Evolutionary conservation across 1,284 basidiomycete genomes (phyloP).

Genomic region (Exobasidium cylindrosporum): DNA sequence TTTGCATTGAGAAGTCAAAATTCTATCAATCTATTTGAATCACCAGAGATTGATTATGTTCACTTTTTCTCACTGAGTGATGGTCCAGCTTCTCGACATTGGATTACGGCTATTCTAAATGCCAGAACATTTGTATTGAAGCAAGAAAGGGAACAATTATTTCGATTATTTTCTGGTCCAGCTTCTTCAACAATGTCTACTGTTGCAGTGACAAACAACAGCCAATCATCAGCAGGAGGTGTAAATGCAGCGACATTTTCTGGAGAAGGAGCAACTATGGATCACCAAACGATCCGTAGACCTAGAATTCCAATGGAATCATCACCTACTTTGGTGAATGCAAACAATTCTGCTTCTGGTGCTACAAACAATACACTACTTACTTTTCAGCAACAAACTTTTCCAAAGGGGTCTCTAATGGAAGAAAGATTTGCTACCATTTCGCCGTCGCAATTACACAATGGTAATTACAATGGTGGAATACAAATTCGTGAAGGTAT

Average conservation of each 20-base stretch:
- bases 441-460: background rate
- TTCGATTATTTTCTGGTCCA: slow-evolving; percentile 16
- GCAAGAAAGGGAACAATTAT: slow-evolving; percentile 46
- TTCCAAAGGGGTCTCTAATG: background rate
- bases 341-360: background rate
- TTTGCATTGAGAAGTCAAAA: slow-evolving; percentile 48
- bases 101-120: slow-evolving; percentile 45
- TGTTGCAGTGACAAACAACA: slow-evolving; percentile 3
- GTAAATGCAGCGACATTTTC: no score
- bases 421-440: background rate
- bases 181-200: no score
- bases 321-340: no score
- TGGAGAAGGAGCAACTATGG: background rate
- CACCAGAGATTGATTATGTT: slow-evolving; percentile 46
- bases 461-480: background rate
- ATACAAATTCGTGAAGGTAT: background rate
- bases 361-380: background rate
- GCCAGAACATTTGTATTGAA: slow-evolving; percentile 50
- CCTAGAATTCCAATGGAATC: background rate
- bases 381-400: background rate
- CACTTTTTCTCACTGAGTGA: slow-evolving; percentile 48
- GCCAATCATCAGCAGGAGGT: background rate
- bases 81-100: slow-evolving; percentile 47
- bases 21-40: slow-evolving; percentile 41
- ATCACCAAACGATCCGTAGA: background rate